phyloP scores from a whole-genome alignment of 495 filamentous ascomycete genomes.

The Immersiella caudata region DNA sequence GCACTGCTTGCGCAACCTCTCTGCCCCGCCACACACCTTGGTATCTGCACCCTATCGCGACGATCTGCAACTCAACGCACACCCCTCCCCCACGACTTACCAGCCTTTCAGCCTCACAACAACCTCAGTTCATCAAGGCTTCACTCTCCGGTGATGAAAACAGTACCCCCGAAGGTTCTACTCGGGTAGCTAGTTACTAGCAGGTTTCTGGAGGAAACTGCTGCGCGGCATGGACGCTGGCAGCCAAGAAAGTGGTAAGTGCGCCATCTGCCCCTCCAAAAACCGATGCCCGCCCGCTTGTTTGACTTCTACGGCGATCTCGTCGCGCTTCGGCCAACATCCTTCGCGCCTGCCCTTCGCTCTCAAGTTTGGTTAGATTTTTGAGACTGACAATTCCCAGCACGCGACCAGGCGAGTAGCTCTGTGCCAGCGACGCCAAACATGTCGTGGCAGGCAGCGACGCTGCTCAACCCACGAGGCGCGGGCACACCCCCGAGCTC shows the following conservation, averaged over 20 bases:
- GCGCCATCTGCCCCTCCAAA: background rate
- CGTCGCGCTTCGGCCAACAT: background rate
- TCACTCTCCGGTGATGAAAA: constrained; percentile 5
- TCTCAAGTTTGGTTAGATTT: background rate
- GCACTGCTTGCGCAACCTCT: background rate
- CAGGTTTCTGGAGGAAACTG: constrained; percentile 14
- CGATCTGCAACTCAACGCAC: constrained; percentile 5
- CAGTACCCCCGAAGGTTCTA: background rate
- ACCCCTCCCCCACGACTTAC: constrained; percentile 1
- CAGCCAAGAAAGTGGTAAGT: constrained; percentile 27
- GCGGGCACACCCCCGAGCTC: constrained; percentile 12
- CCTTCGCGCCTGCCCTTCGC: background rate
- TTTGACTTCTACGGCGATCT: background rate
- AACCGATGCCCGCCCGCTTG: background rate
- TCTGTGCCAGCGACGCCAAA: constrained; percentile 11
- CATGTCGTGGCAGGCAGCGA: constrained; percentile 35
- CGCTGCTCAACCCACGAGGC: constrained; percentile 35
- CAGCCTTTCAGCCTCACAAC: constrained; percentile 3
- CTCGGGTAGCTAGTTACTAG: constrained; percentile 18
- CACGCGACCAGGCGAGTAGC: background rate
- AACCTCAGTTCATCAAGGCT: background rate
- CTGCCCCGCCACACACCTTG: background rate
- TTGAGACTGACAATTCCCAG: background rate
- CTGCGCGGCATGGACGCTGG: constrained; percentile 17
- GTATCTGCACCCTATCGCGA: constrained; percentile 5